phyloP scores from a whole-genome alignment of 139 green algal species.

The Trebouxia sp. region DNA sequence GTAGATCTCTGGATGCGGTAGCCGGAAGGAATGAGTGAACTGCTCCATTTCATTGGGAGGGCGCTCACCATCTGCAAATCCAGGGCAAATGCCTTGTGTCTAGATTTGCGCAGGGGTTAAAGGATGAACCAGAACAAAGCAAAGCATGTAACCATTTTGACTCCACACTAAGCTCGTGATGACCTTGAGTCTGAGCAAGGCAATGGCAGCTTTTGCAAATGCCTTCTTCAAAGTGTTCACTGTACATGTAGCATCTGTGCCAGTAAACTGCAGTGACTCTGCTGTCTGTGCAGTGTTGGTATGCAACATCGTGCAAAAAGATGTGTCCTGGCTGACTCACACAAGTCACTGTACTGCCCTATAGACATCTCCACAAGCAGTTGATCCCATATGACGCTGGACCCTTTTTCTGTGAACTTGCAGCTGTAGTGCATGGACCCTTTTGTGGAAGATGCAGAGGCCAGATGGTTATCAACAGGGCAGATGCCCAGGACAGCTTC shows the following conservation, averaged over 20 bases:
- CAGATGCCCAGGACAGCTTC: neutral
- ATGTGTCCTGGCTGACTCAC: too few relatives aligned
- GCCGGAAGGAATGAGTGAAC: constrained; percentile 4
- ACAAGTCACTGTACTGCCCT: neutral
- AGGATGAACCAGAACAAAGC: too few relatives aligned
- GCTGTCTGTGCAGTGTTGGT: too few relatives aligned
- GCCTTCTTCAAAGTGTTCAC: too few relatives aligned
- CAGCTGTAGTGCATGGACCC: neutral
- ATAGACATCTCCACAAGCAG: neutral
- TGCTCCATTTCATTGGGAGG: constrained; percentile 1
- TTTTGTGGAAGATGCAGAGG: neutral
- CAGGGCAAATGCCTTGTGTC: neutral
- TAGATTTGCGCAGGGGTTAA: neutral
- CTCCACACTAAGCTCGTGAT: too few relatives aligned
- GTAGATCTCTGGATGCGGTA: neutral
- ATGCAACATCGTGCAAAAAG: too few relatives aligned
- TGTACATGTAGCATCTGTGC: too few relatives aligned
- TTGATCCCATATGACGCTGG: neutral
- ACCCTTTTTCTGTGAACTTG: neutral
- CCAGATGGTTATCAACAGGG: neutral
- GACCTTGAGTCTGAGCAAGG: too few relatives aligned
- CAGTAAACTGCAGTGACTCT: too few relatives aligned
- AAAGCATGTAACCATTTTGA: too few relatives aligned
- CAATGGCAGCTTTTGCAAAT: too few relatives aligned
- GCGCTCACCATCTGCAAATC: neutral